Percentiles rank a stretch among this genome's conserved stretches.
phyloP scores from a whole-genome alignment of 2,329 filamentous ascomycete genomes.

The Colletotrichum sp. region DNA sequence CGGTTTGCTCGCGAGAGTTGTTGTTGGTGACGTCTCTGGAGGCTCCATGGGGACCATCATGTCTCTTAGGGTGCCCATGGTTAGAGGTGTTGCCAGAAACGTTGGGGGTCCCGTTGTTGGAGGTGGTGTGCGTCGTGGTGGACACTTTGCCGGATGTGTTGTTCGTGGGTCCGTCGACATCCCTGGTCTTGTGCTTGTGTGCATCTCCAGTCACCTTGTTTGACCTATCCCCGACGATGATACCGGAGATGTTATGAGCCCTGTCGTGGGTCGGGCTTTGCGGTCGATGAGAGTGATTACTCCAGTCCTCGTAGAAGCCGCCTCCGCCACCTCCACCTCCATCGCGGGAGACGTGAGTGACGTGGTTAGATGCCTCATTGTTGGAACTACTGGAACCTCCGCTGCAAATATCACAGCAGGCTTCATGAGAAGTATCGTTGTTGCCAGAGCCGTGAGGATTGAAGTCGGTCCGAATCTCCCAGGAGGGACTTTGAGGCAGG shows the following conservation, averaged over 20 bases:
- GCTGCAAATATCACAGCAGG: neutral
- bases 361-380: neutral
- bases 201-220: neutral
- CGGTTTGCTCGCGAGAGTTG: neutral
- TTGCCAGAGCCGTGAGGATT: neutral
- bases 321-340: accelerated
- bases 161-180: neutral
- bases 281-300: neutral
- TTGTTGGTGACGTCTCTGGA: neutral
- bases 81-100: neutral
- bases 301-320: neutral
- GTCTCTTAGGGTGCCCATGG: neutral
- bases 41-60: neutral
- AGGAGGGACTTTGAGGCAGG: neutral
- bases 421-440: neutral
- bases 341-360: neutral
- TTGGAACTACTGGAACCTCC: neutral
- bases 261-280: neutral
- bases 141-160: neutral
- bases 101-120: neutral
- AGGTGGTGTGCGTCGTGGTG: neutral
- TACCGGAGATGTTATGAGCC: neutral
- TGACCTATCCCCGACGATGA: neutral
- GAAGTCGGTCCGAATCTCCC: neutral
- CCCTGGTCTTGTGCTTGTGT: neutral